These are phyloP conservation scores for Cyphellophora europaea DNA, from an alignment of 2,329 filamentous ascomycete genomes.

Conservation along the genomic window DNA sequence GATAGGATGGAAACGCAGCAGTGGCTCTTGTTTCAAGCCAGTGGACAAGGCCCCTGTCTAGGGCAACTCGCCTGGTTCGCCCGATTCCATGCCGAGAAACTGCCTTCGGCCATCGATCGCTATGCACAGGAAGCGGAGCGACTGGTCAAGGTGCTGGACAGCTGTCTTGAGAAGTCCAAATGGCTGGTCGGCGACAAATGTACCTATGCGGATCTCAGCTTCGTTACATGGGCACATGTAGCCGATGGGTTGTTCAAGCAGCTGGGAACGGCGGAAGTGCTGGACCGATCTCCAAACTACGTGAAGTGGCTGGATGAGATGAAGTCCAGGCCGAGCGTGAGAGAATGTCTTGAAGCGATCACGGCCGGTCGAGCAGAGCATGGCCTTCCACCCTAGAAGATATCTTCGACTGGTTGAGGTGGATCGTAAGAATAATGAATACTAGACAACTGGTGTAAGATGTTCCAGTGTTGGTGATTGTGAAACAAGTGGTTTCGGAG, in stretches of 20 bases:
- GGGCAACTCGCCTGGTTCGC: constrained; percentile 38
- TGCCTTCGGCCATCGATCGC: constrained; percentile 33
- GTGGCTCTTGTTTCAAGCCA: constrained; percentile 37
- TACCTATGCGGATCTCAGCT: constrained; percentile 33
- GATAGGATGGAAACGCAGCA: constrained; percentile 32
- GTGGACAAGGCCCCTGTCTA: constrained; percentile 40
- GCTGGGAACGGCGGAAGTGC: too few species aligned
- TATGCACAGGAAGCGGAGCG: constrained; percentile 37
- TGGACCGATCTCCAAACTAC: too few species aligned
- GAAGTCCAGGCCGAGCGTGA: too few species aligned
- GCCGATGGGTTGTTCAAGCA: constrained; percentile 3
- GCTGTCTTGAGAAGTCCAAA: constrained; percentile 22
- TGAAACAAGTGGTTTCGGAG: too few species aligned
- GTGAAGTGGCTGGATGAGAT: too few species aligned
- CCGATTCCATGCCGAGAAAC: constrained; percentile 31
- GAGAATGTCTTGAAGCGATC: too few species aligned
- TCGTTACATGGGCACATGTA: constrained; percentile 24
- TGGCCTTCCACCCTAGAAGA: too few species aligned
- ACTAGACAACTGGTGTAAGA: too few species aligned
- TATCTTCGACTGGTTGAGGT: too few species aligned
- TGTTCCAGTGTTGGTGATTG: too few species aligned
- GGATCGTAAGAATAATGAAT: too few species aligned
- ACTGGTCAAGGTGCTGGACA: constrained; percentile 35
- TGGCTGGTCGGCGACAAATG: constrained; percentile 35
- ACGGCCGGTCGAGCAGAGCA: too few species aligned